A percentile compares a stretch with the other conserved stretches of the same genome.
These are phyloP conservation scores for Annulohypoxylon stygium DNA, from an alignment of 495 filamentous ascomycete genomes.

Conservation along the genomic window DNA sequence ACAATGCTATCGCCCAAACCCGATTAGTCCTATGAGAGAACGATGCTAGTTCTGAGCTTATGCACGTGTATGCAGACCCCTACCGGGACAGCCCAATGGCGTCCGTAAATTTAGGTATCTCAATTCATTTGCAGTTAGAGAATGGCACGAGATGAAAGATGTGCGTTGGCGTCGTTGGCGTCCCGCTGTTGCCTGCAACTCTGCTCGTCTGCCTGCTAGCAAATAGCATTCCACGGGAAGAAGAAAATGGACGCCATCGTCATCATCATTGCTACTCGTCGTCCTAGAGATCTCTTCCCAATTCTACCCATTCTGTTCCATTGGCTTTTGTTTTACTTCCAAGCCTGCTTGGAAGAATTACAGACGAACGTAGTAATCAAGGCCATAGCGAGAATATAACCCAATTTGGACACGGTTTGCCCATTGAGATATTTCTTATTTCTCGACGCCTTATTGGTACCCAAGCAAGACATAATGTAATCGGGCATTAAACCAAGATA, in stretches of 20 bases:
- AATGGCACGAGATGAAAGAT: slow-evolving; percentile 31
- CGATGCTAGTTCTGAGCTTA: slow-evolving; percentile 22
- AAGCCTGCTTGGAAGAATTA: slow-evolving; percentile 25
- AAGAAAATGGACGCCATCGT: slow-evolving; percentile 39
- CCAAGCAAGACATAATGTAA: slow-evolving; percentile 41
- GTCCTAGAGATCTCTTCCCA: slow-evolving; percentile 19
- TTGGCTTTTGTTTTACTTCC: slow-evolving; percentile 27
- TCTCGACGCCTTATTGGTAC: slow-evolving; percentile 45
- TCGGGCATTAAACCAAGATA: slow-evolving; percentile 44
- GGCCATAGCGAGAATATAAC: slow-evolving; percentile 27
- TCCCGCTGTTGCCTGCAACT: slow-evolving; percentile 36
- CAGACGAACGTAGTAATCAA: slow-evolving; percentile 22
- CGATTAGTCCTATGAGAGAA: slow-evolving; percentile 30
- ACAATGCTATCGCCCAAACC: slow-evolving; percentile 21
- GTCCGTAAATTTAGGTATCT: not conserved
- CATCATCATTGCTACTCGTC: slow-evolving; percentile 30
- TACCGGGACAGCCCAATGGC: slow-evolving; percentile 34
- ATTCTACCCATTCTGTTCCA: slow-evolving; percentile 10
- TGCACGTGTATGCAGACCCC: slow-evolving; percentile 42
- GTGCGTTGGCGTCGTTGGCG: slow-evolving; percentile 36
- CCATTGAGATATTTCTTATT: slow-evolving; percentile 17
- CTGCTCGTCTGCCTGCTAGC: slow-evolving; percentile 35
- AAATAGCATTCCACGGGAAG: slow-evolving; percentile 31
- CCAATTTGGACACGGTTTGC: slow-evolving; percentile 29
- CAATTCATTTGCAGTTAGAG: slow-evolving; percentile 28